Evolutionary conservation across 495 filamentous ascomycete species (phyloP).

Genomic region (Penicillium herquei): DNA sequence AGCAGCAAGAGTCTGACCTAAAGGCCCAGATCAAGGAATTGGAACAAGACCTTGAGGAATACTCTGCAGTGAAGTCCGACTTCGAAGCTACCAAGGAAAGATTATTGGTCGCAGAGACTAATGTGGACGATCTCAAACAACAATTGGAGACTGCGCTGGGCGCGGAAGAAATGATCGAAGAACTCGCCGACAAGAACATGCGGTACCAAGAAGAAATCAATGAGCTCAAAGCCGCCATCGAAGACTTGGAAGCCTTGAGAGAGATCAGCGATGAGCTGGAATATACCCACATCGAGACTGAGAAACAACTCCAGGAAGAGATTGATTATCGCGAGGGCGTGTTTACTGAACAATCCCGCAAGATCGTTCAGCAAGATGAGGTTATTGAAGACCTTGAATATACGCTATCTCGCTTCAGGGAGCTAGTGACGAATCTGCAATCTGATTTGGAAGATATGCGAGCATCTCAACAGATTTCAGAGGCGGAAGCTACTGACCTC

Average conservation of each 20-base stretch:
- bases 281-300: slow-evolving; percentile 85
- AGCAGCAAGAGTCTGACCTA: slow-evolving; percentile 79
- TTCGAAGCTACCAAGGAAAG: slow-evolving; percentile 69
- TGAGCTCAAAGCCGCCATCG: slow-evolving; percentile 73
- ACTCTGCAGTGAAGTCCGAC: slow-evolving; percentile 67
- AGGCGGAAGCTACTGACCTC: slow-evolving; percentile 86
- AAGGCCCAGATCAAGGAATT: slow-evolving; percentile 73
- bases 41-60: slow-evolving; percentile 73
- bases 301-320: slow-evolving; percentile 92
- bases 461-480: slow-evolving; percentile 85
- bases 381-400: slow-evolving; percentile 85
- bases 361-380: slow-evolving; percentile 63
- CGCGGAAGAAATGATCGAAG: slow-evolving; percentile 91
- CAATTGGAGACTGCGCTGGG: slow-evolving; percentile 86
- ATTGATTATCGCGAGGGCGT: slow-evolving; percentile 77
- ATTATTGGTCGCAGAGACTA: slow-evolving; percentile 68
- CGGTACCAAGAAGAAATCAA: slow-evolving; percentile 77
- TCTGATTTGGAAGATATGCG: slow-evolving; percentile 87
- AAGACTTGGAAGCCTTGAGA: slow-evolving; percentile 81
- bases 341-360: slow-evolving; percentile 71
- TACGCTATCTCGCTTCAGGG: slow-evolving; percentile 80
- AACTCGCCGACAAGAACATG: slow-evolving; percentile 82
- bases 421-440: slow-evolving; percentile 83
- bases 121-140: slow-evolving; percentile 80
- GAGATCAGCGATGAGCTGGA: slow-evolving; percentile 94